These are phyloP conservation scores for Cerioporus squamosus DNA, from an alignment of 1,284 basidiomycete species.

Conservation along the genomic window DNA sequence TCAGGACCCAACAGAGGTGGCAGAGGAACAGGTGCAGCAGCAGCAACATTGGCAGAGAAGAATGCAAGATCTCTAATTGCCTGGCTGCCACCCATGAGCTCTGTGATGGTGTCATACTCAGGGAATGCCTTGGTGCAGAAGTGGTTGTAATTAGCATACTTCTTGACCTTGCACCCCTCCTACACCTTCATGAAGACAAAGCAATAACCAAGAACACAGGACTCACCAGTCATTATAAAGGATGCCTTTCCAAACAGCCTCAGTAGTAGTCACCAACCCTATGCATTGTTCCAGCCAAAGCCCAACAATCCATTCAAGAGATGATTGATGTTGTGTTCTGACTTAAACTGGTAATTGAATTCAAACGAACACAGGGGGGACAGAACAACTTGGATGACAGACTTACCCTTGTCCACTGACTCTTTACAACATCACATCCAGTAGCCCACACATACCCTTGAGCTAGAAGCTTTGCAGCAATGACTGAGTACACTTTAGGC, in stretches of 20 bases:
- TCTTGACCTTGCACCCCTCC: conserved; percentile 15
- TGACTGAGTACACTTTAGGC: not conserved
- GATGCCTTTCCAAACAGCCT: conserved; percentile 33
- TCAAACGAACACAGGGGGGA: not conserved
- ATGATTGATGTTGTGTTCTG: too few species aligned
- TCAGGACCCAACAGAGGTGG: not conserved
- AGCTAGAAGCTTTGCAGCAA: not conserved
- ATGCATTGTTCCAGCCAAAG: conserved; percentile 39
- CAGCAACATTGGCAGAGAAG: not conserved
- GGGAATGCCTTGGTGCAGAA: conserved; percentile 33
- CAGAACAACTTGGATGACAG: conserved; percentile 10
- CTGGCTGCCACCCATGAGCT: conserved; percentile 31
- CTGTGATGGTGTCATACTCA: conserved; percentile 30
- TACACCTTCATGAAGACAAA: conserved; percentile 22
- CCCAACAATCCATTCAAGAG: conserved; percentile 22
- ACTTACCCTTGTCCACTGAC: not conserved
- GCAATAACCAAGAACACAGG: not conserved
- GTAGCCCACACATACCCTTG: not conserved
- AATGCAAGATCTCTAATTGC: conserved; percentile 22
- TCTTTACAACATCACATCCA: not conserved
- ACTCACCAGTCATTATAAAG: conserved; percentile 26
- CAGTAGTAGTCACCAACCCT: conserved; percentile 30
- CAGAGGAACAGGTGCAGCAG: not conserved
- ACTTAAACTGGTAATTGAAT: not conserved
- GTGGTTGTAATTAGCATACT: conserved; percentile 14